These are phyloP conservation scores for Colletotrichum lentis DNA, from an alignment of 2,329 filamentous ascomycete genomes.

Conservation along the genomic window DNA sequence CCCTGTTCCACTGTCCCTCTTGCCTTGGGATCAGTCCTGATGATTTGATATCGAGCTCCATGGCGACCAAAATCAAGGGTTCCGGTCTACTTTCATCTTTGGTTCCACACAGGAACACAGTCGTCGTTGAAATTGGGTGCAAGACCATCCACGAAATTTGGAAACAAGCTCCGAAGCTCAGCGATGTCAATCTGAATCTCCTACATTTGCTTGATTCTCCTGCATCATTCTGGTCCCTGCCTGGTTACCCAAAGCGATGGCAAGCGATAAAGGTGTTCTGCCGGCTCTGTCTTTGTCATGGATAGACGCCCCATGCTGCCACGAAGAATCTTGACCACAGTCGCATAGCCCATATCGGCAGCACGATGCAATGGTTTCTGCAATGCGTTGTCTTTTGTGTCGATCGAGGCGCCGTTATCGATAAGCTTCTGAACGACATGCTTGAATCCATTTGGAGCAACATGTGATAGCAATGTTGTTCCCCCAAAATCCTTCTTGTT, in stretches of 20 bases:
- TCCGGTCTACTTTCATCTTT: too few relatives aligned
- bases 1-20: too few relatives aligned
- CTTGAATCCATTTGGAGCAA: not conserved
- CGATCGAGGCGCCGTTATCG: not conserved
- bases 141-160: too few relatives aligned
- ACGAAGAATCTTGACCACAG: not conserved
- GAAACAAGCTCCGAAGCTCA: too few relatives aligned
- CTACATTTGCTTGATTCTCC: not conserved
- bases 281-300: not conserved
- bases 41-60: too few relatives aligned
- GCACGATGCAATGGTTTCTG: not conserved
- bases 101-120: too few relatives aligned
- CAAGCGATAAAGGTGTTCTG: not conserved
- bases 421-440: not conserved
- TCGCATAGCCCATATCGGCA: not conserved
- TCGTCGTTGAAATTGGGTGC: too few relatives aligned
- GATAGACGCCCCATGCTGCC: not conserved
- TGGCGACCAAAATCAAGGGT: too few relatives aligned
- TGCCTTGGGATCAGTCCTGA: too few relatives aligned
- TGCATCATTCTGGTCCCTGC: not conserved
- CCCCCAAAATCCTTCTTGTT: not conserved
- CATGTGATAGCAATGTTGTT: not conserved
- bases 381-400: not conserved
- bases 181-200: too few relatives aligned
- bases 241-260: accelerated